Percentiles rank a stretch among this genome's conserved stretches.
Conservation (phyloP, 2,329 filamentous ascomycete genomes). For the Aspergillus alliaceus region DNA sequence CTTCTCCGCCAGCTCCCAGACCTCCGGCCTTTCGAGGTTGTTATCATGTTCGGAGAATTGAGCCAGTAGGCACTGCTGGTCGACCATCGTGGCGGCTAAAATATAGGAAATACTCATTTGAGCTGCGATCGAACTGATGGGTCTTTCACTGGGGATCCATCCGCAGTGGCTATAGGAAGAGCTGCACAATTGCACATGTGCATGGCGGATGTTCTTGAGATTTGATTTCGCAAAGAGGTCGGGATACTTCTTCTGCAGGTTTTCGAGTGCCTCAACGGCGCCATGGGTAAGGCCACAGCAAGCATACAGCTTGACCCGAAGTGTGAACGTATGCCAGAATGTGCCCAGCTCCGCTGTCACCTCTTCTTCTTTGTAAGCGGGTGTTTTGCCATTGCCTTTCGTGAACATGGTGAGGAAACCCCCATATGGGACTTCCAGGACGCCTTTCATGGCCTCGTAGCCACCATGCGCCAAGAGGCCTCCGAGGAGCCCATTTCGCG, state of each 20-base stretch:
- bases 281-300: background rate
- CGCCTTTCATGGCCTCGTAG: conserved; percentile 41
- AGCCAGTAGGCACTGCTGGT: background rate
- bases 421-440: background rate
- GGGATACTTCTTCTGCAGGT: background rate
- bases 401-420: background rate
- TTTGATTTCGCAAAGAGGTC: background rate
- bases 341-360: background rate
- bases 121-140: background rate
- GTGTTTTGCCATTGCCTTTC: background rate
- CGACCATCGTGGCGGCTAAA: background rate
- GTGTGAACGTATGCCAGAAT: background rate
- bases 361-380: background rate
- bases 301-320: background rate
- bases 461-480: conserved; percentile 39
- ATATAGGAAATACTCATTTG: background rate
- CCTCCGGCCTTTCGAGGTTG: background rate
- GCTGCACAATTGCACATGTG: no score
- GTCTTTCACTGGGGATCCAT: background rate
- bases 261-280: background rate
- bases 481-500: conserved; percentile 44
- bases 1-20: background rate
- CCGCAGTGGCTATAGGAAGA: no score
- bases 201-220: background rate
- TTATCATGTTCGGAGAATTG: background rate